These are phyloP conservation scores for Ceraceosorus guamensis DNA, from an alignment of 1,284 basidiomycete genomes.

Conservation along the genomic window DNA sequence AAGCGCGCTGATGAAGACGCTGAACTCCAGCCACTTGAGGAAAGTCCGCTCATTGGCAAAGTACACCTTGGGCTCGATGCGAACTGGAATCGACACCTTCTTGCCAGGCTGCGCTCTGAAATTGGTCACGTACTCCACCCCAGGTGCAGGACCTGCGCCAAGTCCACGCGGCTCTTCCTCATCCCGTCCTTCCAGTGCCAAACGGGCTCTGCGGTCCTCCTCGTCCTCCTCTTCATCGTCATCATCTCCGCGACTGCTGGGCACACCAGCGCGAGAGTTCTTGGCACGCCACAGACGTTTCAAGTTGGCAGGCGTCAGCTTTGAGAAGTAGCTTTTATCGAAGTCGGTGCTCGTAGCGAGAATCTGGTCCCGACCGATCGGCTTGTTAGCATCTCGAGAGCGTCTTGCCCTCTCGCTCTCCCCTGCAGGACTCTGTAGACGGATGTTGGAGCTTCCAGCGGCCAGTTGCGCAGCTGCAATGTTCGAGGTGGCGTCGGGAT, in stretches of 20 bases:
- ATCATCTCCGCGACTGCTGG: slow-evolving; percentile 16
- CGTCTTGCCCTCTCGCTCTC: too few relatives aligned
- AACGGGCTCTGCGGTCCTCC: slow-evolving; percentile 40
- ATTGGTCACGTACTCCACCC: slow-evolving; percentile 59
- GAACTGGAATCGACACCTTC: slow-evolving; percentile 80
- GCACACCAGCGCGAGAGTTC: slow-evolving; percentile 14
- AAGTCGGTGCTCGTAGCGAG: slow-evolving; percentile 40
- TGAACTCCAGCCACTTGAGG: slow-evolving; percentile 73
- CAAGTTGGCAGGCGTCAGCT: slow-evolving; percentile 43
- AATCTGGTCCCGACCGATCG: slow-evolving; percentile 31
- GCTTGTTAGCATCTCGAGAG: too few relatives aligned
- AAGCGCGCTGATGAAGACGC: slow-evolving; percentile 55
- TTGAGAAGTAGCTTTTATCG: slow-evolving; percentile 43
- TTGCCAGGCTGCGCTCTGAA: slow-evolving; percentile 81
- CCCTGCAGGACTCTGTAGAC: background rate
- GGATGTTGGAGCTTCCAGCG: slow-evolving; percentile 9
- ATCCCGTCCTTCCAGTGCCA: slow-evolving; percentile 40
- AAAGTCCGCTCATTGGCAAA: slow-evolving; percentile 87
- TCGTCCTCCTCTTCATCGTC: slow-evolving; percentile 48
- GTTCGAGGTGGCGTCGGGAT: slow-evolving; percentile 24
- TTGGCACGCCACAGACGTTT: slow-evolving; percentile 40
- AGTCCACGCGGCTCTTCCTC: slow-evolving; percentile 54
- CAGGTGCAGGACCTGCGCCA: slow-evolving; percentile 59
- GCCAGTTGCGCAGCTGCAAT: slow-evolving; percentile 22
- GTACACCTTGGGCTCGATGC: slow-evolving; percentile 95